These are phyloP conservation scores for Centrapalus pauciflorus DNA, from an alignment of 129 eudicot genomes.

Conservation along the genomic window DNA sequence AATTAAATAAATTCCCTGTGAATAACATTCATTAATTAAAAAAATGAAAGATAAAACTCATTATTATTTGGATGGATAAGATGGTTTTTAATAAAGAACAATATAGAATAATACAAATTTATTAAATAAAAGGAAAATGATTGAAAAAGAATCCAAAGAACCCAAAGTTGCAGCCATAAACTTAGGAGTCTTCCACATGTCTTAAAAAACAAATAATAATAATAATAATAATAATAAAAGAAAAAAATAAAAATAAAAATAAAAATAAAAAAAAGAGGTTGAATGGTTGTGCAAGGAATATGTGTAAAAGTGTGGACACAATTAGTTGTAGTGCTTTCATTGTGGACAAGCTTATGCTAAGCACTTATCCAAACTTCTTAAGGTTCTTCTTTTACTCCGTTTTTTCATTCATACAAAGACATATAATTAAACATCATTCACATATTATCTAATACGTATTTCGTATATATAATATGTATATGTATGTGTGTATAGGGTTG, in stretches of 20 bases:
- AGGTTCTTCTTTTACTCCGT: conserved; percentile 15
- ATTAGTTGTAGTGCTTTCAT: conserved; percentile 23
- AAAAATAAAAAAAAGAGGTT: neutral
- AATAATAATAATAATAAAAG: neutral
- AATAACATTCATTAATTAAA: too few relatives aligned
- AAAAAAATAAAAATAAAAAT: too few relatives aligned
- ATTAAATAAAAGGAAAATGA: conserved; percentile 9
- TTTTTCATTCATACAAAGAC: conserved; percentile 14
- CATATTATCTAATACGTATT: too few relatives aligned
- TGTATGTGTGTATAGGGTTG: too few relatives aligned
- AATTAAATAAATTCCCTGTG: too few relatives aligned
- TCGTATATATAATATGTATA: too few relatives aligned
- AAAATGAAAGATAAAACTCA: too few relatives aligned
- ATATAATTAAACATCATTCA: neutral
- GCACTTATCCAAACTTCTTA: conserved; percentile 28
- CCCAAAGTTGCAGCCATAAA: conserved; percentile 17
- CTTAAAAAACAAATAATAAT: too few relatives aligned
- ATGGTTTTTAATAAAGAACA: neutral
- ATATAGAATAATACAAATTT: neutral
- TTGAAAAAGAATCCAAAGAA: conserved; percentile 11
- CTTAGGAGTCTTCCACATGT: conserved; percentile 24
- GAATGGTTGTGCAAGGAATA: conserved; percentile 21
- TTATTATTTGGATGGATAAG: too few relatives aligned
- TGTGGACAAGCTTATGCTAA: conserved; percentile 2
- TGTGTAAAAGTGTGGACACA: conserved; percentile 21